Conservation (phyloP, 2,329 filamentous ascomycete genomes). For the Epichloe typhina region DNA sequence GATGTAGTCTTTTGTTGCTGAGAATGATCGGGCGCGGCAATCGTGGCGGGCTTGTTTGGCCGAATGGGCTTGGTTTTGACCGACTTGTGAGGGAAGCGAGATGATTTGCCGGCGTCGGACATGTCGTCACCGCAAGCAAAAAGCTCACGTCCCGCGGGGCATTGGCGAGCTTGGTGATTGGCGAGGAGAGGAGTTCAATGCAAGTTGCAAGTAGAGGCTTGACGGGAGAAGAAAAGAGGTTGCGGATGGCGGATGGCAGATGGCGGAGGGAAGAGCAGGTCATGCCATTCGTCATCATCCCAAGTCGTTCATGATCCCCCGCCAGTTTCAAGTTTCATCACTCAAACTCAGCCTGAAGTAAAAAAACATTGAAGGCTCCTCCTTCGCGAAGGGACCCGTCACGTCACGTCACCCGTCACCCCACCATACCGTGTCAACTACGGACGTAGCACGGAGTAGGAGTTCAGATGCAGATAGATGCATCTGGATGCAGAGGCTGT, state of each 20-base stretch:
- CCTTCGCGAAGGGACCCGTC: no score
- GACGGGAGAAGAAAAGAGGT: neutral
- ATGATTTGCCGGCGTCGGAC: conserved; percentile 27
- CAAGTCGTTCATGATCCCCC: neutral
- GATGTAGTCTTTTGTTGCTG: conserved; percentile 4
- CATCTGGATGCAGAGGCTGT: no score
- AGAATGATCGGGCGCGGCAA: conserved; percentile 10
- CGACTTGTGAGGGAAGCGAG: conserved; percentile 13
- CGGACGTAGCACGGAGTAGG: no score
- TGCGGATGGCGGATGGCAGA: neutral
- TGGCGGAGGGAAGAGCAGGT: neutral
- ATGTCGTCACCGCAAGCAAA: conserved; percentile 20
- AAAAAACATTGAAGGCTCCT: no score
- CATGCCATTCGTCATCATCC: neutral
- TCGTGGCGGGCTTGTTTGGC: conserved; percentile 4
- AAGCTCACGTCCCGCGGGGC: conserved; percentile 17
- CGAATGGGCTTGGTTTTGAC: conserved; percentile 19
- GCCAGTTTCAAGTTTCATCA: neutral
- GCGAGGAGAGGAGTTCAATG: no score
- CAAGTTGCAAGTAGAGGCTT: neutral
- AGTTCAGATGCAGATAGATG: no score
- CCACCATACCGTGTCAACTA: no score
- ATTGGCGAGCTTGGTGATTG: neutral
- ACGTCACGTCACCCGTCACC: no score
- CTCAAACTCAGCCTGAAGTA: no score